Percentiles rank a stretch among this genome's conserved stretches.
These are phyloP conservation scores for Pseudogymnoascus sp. DNA, from an alignment of 2,329 filamentous ascomycete genomes.

Conservation along the genomic window DNA sequence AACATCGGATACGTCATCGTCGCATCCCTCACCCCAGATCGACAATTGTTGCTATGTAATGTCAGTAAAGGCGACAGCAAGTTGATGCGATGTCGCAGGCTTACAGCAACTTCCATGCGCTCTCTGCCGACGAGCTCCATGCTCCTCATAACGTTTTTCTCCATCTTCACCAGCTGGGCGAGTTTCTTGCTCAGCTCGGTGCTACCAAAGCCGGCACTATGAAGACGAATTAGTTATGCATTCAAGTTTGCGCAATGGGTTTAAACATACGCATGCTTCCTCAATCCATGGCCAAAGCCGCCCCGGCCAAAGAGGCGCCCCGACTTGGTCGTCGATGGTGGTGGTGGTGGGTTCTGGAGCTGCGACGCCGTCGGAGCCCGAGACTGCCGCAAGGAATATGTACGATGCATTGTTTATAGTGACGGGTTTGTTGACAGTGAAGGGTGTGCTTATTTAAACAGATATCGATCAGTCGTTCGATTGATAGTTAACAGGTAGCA, in stretches of 20 bases:
- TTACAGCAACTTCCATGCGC: slow-evolving; percentile 95
- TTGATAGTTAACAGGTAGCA: background rate
- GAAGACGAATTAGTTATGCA: slow-evolving; percentile 37
- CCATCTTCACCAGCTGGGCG: slow-evolving; percentile 98
- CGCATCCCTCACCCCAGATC: slow-evolving; percentile 90
- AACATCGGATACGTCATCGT: slow-evolving; percentile 97
- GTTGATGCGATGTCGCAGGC: slow-evolving; percentile 32
- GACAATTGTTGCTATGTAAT: slow-evolving; percentile 84
- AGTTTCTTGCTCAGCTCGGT: slow-evolving; percentile 93
- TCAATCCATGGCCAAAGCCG: slow-evolving; percentile 59
- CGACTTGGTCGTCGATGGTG: slow-evolving; percentile 83
- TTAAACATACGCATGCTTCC: slow-evolving; percentile 36
- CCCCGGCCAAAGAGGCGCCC: slow-evolving; percentile 81
- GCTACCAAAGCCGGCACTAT: slow-evolving; percentile 65
- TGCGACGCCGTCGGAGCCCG: slow-evolving; percentile 78
- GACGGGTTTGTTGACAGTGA: background rate
- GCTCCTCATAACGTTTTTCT: slow-evolving; percentile 99
- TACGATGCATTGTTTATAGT: slow-evolving; percentile 76
- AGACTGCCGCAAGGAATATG: slow-evolving; percentile 97
- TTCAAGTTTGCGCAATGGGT: background rate
- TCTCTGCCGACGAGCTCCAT: slow-evolving; percentile 92
- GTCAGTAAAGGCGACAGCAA: slow-evolving; percentile 13
- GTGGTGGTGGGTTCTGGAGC: slow-evolving; percentile 86
- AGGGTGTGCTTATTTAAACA: background rate
- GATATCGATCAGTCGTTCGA: background rate